Percentiles rank a stretch among this genome's conserved stretches.
Evolutionary conservation across 2,329 filamentous ascomycete genomes (phyloP).

Genomic region (Aulographum hederae): DNA sequence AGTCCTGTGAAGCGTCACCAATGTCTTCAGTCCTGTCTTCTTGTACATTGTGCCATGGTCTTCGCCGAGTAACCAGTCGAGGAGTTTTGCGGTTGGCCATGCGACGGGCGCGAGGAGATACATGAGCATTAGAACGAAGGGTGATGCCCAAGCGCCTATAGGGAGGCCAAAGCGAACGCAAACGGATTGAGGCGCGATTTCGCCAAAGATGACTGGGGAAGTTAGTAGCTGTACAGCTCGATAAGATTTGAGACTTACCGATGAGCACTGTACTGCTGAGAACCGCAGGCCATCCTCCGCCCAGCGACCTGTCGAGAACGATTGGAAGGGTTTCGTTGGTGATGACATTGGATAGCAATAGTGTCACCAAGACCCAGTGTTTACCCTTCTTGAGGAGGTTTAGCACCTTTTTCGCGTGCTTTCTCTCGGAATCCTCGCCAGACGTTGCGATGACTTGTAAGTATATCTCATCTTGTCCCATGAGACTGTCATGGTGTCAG

Average conservation of each 20-base stretch:
- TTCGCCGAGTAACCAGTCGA: conserved; percentile 82
- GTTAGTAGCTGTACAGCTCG: conserved; percentile 1
- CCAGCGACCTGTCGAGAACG: conserved; percentile 80
- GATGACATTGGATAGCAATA: conserved; percentile 90
- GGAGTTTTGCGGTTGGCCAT: conserved; percentile 88
- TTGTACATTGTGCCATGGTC: conserved; percentile 97
- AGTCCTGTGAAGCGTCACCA: conserved; percentile 88
- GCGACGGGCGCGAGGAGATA: conserved; percentile 77
- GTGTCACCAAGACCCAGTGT: conserved; percentile 92
- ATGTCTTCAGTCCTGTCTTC: conserved; percentile 89
- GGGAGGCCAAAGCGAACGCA: conserved; percentile 91
- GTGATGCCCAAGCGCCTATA: conserved; percentile 87
- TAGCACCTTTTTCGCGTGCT: conserved; percentile 67
- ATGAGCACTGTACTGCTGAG: conserved; percentile 86
- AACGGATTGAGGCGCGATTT: conserved; percentile 87
- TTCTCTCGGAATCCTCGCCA: conserved; percentile 66
- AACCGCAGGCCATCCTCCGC: conserved; percentile 86
- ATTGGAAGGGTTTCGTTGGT: conserved; percentile 95
- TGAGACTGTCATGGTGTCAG: conserved; percentile 23
- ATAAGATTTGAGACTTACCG: conserved; percentile 36
- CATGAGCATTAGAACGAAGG: conserved; percentile 76
- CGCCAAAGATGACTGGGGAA: conserved; percentile 77
- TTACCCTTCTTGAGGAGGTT: conserved; percentile 72
- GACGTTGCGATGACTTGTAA: conserved; percentile 85
- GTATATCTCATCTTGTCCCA: conserved; percentile 84